These are phyloP conservation scores for Lycium ferocissimum DNA, from an alignment of 257 asterid species.

Conservation along the genomic window DNA sequence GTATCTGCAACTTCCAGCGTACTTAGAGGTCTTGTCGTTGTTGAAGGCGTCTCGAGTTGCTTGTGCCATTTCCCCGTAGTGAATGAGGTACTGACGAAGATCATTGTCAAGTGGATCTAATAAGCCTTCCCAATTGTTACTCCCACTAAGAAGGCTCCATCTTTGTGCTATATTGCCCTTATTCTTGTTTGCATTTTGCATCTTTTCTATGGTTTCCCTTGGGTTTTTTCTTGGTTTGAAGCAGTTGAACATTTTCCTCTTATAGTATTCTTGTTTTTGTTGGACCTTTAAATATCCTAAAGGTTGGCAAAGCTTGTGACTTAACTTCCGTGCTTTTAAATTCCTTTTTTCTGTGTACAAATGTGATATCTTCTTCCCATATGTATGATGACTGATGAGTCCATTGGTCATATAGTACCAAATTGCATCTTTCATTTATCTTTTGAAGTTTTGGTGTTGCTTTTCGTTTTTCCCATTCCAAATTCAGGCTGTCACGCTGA, in stretches of 20 bases:
- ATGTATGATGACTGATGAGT: neutral
- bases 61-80: conserved; percentile 61
- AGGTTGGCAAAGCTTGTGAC: neutral
- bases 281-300: neutral
- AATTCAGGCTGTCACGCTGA: neutral
- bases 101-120: conserved; percentile 61
- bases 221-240: neutral
- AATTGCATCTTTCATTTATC: conserved; percentile 19
- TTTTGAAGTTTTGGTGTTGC: neutral
- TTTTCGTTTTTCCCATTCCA: neutral
- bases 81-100: conserved; percentile 49
- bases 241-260: neutral
- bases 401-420: neutral
- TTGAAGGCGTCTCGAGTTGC: conserved; percentile 61
- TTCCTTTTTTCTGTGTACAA: neutral
- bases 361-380: neutral
- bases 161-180: conserved; percentile 42
- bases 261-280: neutral
- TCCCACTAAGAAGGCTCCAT: conserved; percentile 63
- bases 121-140: conserved; percentile 52
- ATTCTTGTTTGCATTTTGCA: neutral
- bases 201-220: neutral
- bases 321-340: neutral
- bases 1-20: conserved; percentile 41
- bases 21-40: conserved; percentile 41